Evolutionary conservation across 1,139 yeast species (phyloP).

Genomic region (Candida labiduridarum): DNA sequence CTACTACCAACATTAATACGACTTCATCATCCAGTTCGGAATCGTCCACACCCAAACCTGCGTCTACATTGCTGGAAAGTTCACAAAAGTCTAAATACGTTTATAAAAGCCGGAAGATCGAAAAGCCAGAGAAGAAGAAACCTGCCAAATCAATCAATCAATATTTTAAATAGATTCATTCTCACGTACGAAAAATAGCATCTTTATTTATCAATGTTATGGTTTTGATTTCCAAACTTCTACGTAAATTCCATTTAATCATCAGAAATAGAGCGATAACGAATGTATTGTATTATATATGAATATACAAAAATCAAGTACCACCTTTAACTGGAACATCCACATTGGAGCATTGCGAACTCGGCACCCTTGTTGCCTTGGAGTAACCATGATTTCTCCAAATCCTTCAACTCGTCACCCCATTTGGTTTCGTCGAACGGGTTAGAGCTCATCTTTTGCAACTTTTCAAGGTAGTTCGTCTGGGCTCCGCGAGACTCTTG

Average conservation of each 20-base stretch:
- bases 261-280: too few relatives aligned
- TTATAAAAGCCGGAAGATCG: constrained; percentile 4
- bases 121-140: not conserved
- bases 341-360: too few relatives aligned
- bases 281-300: too few relatives aligned
- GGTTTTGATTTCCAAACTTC: too few relatives aligned
- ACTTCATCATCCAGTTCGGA: not conserved
- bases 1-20: not conserved
- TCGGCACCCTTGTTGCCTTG: constrained; percentile 46
- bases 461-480: constrained; percentile 47
- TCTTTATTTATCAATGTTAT: too few relatives aligned
- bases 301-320: too few relatives aligned
- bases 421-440: constrained; percentile 63
- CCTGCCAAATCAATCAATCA: not conserved
- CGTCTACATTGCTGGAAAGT: not conserved
- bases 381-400: constrained; percentile 34
- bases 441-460: constrained; percentile 61
- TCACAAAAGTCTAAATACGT: constrained; percentile 1
- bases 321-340: too few relatives aligned
- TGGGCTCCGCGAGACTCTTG: constrained; percentile 40
- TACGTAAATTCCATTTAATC: too few relatives aligned
- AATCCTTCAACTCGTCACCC: constrained; percentile 63
- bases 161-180: not conserved
- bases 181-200: too few relatives aligned
- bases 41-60: constrained; percentile 1